Base-by-base conservation (phyloP, 2,329 filamentous ascomycete species). In the Orbilia javanica region DNA sequence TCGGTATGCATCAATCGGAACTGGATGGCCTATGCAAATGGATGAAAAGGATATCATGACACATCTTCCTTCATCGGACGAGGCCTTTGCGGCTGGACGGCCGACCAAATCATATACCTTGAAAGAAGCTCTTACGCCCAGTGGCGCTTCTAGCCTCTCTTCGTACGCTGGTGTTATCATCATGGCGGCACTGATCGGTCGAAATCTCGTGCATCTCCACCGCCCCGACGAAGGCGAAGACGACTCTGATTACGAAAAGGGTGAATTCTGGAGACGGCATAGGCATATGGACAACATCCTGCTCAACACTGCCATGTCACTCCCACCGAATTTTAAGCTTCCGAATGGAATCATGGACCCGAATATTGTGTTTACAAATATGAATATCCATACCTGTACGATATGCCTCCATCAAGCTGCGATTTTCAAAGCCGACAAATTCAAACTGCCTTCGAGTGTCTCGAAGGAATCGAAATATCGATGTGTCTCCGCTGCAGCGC, bases 401-500 rank as follows among this genome's bases (percentile, higher is more conserved):
- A 98, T 99, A 67, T 98, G 95, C 83, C 86, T 99, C n/a, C 96
- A 99, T 82, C 96, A 99, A 85, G 96, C 95, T 1, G 96, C 96
- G 27, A 98, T 99, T 20, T 97, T 95, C 87, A 98, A 97, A 83
- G 94, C 94, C 0, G 95, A 98, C 82, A 96, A 94, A 85, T 92
- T 97, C 84, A 89, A 90, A 66, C 86, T 97, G 78, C 90, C 93
- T 0, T 86, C 88, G 0, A 90, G 91, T 18, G 91, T 97, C 55
- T 91, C 92, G 79, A 90, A 92, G 0, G 95, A 98, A 83, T 97
- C 94, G 84, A 97, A 97, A 84, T 89, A 96, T 13, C 89, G 96
- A 79, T 98, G 96, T 82, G 93, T 98, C 75, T 94, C 94, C 22
- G 94, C 95, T 11, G 96, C 96, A 29, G 94, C 94, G 72, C 94